These are phyloP conservation scores for Acanthamoeba polyphaga DNA, from an alignment of 208 protist genomes.

Conservation along the genomic window DNA sequence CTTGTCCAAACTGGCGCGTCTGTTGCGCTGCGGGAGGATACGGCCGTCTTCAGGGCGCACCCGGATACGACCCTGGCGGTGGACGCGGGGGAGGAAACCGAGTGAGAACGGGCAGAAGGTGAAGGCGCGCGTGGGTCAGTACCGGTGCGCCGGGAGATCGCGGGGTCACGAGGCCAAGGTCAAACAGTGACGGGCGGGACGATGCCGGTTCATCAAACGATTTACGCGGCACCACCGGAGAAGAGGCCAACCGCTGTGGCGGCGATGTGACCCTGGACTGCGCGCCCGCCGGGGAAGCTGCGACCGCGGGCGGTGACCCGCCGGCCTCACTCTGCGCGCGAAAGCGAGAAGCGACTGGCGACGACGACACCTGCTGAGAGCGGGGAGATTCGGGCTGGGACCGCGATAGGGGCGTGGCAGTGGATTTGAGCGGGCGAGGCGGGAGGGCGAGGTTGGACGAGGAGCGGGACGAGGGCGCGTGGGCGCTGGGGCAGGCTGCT, in stretches of 20 bases:
- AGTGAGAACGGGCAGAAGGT: not conserved
- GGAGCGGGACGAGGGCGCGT: not conserved
- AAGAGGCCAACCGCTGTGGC: not conserved
- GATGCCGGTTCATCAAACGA: not conserved
- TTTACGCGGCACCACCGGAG: not conserved
- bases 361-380: not conserved
- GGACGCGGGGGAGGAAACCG: not conserved
- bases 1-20: slow-evolving; percentile 22
- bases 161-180: not conserved
- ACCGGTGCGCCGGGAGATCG: not conserved
- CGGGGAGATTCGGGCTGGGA: not conserved
- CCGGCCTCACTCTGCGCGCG: not conserved
- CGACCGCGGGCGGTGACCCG: not conserved
- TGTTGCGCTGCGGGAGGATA: slow-evolving; percentile 21
- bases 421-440: not conserved
- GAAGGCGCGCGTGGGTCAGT: not conserved
- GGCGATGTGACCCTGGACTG: not conserved
- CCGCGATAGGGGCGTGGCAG: not conserved
- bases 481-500: not conserved
- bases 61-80: not conserved
- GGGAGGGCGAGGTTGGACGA: slow-evolving; percentile 21
- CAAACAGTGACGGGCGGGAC: not conserved
- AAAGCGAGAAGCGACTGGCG: not conserved
- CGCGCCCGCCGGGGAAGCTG: no score
- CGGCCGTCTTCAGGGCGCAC: slow-evolving; percentile 4